Base-by-base conservation (phyloP, 163 green algal species). In the Chlorella variabilis region DNA sequence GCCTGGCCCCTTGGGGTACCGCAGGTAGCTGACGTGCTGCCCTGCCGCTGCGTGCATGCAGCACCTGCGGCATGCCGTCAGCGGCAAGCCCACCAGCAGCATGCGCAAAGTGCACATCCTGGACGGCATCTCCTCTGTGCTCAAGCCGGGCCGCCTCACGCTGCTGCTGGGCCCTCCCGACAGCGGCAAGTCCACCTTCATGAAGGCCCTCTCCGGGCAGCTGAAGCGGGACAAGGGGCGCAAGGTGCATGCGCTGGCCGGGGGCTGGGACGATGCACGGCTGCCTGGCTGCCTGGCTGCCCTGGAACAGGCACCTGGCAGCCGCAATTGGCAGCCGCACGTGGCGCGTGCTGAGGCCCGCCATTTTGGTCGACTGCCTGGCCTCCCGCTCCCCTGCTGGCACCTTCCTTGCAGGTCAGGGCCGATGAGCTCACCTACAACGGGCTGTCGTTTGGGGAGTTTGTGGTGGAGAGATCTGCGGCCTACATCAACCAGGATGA, bases 161-260 rank as follows among this genome's bases (percentile, higher is more conserved):
- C 87, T 96, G 49, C 90, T 96, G 69, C 87, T 96, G 67, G 93
- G 93, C 0, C 90, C 92, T 4, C 93, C 93, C 17, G 88, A 87
- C 45, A 70, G 76, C 11, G 93, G 93, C 76, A 94, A 94, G 73
- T 91, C 81, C 49, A 93, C 83, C 0, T 84, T 96, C 38, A 84
- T 96, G 36, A 85, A 88, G 25, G 78, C 86, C 2, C 87, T 94
- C 38, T 77, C 87, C 9, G 91, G 89, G 17, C 45, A 42, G 69
- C 41, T 77, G 7, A 41, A 41, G 29, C 33, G 6, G 29, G 48
- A 38, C 4, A 59, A 39, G 21, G 21, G 17, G 25, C n/a, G 65
- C 9, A 54, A 56, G 42, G 69, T 77, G 68, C 34, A 25, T 21
- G 4, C 20, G 13, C 2, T 29, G 9, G 15, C 29, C 6, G 36